These are phyloP conservation scores for Aphelidium insulamus DNA, from an alignment of 371 early-diverging fungal genomes.

Conservation along the genomic window DNA sequence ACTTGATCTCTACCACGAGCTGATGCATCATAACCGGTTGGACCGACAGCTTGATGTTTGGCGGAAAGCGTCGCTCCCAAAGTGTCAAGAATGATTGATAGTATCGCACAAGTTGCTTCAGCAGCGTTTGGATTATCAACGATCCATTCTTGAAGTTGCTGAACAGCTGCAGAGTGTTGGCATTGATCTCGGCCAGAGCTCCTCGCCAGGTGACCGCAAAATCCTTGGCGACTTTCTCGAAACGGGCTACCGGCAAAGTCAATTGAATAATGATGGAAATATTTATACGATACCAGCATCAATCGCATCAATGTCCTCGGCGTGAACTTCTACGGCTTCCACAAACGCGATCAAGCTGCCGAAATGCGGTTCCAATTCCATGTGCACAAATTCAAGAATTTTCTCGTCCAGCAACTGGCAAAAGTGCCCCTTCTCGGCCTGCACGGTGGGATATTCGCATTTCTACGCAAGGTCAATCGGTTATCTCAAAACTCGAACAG, in stretches of 20 bases:
- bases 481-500: constrained; percentile 5
- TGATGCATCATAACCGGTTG: too few species aligned
- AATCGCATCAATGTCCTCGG: constrained; percentile 7
- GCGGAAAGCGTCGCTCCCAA: too few species aligned
- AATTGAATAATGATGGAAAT: neutral
- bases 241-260: constrained; percentile 8
- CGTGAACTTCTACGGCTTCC: constrained; percentile 26
- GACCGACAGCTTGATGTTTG: too few species aligned
- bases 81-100: too few species aligned
- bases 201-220: constrained; percentile 62
- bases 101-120: constrained; percentile 62
- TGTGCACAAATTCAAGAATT: constrained; percentile 59
- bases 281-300: constrained; percentile 3
- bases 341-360: constrained; percentile 51
- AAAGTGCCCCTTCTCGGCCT: constrained; percentile 49
- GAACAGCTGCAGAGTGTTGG: constrained; percentile 61
- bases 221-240: constrained; percentile 35
- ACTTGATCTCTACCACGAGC: too few species aligned
- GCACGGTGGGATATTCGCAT: constrained; percentile 29
- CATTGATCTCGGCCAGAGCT: constrained; percentile 44
- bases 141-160: constrained; percentile 81
- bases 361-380: constrained; percentile 55
- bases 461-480: constrained; percentile 25
- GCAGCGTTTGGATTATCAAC: constrained; percentile 53
- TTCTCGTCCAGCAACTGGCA: constrained; percentile 35